Evolutionary conservation across 345 rosid genomes (phyloP), one percentile per base, ranked within the genome.

Genomic region (Eucalyptus pauciflora): DNA sequence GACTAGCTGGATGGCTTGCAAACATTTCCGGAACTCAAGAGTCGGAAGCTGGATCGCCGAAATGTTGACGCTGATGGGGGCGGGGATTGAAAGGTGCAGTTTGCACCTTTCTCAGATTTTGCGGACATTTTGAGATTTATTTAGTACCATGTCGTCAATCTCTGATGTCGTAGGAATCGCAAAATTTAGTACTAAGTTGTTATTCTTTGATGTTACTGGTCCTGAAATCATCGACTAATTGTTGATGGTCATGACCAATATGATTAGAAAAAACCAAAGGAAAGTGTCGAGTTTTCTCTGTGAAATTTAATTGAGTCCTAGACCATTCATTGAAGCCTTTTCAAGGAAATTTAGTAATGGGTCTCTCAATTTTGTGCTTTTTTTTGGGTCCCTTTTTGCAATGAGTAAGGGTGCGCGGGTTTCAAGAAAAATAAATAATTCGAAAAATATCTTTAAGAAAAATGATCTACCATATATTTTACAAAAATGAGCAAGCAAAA

Each of bases 1-100:
- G 83, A 14, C 33, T 93, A 90, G 93, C 83, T 41, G 76, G 76
- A 14, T n/a, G 76, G 37, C 37, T 31, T 7, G 76, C 18, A 64
- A 15, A 64, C 37, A n/a, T 14, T 76, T 76, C 48, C 2, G 5
- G 48, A 76, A 76, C 29, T 76, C 48, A 10, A 5, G 15, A 76
- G 1, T 76, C 46, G 29, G 83, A 76, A 37, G 48, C 29, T 76
- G 48, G 43, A 45, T 10, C 16, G 9, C 85, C 48, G 29, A 22
- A 41, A 76, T 41, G 15, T 41, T 3, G 48, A 69, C 33, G 83
- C 83, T 76, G 48, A 76, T 2, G 83, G 41, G 41, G 41, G 41
- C 4, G 41, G 41, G 15, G 24, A 43, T 37, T 41, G 83, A 76
- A 20, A 76, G 83, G 83, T 76, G 48, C 48, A 41, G 83, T 76